These are phyloP conservation scores for Hypomyces rosellus DNA, from an alignment of 2,329 filamentous ascomycete species.

Conservation along the genomic window DNA sequence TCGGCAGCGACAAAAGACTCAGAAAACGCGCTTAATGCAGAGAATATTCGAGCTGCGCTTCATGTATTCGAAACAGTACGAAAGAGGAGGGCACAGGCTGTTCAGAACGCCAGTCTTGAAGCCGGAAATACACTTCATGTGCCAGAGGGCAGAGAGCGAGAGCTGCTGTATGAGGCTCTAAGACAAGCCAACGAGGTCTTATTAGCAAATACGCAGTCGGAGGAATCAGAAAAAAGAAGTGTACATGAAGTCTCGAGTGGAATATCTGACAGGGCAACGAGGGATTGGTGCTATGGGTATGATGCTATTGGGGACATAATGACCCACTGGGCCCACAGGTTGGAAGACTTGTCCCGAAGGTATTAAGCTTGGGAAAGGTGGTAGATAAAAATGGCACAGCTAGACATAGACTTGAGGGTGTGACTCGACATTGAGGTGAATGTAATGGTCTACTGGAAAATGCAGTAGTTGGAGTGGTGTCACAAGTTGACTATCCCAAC, in stretches of 20 bases:
- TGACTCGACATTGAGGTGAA: no score
- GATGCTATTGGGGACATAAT: constrained; percentile 6
- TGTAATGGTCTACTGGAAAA: no score
- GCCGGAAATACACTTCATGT: constrained; percentile 12
- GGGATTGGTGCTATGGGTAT: constrained; percentile 12
- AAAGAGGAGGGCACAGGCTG: constrained; percentile 10
- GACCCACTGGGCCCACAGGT: no score
- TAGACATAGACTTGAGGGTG: no score
- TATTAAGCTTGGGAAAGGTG: no score
- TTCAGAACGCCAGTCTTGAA: constrained; percentile 14
- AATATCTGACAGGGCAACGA: constrained; percentile 7
- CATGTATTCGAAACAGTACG: constrained; percentile 8
- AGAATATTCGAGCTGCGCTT: constrained; percentile 3
- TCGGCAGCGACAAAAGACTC: background rate
- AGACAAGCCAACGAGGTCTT: constrained; percentile 1
- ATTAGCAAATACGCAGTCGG: background rate
- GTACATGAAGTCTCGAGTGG: constrained; percentile 1
- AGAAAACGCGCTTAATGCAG: background rate
- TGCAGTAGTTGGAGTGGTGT: no score
- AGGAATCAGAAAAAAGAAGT: background rate
- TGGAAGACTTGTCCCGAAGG: no score
- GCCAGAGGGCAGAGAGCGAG: constrained; percentile 2
- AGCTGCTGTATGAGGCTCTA: constrained; percentile 10
- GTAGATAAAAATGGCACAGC: no score
- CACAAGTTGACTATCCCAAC: no score